A percentile compares a stretch with the other conserved stretches of the same genome.
phyloP scores from a whole-genome alignment of 805 yeast species.

The Schizosaccharomyces octosporus region DNA sequence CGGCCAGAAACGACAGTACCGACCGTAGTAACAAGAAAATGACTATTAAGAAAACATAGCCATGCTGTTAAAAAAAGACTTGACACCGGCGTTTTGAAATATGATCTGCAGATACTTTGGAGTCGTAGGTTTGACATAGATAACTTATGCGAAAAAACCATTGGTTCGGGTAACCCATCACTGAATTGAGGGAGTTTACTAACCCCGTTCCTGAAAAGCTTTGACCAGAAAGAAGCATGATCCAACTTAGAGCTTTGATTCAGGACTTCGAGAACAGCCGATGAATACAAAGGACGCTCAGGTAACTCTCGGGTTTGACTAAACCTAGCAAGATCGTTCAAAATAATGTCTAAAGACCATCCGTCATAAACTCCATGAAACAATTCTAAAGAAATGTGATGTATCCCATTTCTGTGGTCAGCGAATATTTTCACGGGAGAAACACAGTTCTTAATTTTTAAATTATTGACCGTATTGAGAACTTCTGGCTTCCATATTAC shows the following conservation, averaged over 20 bases:
- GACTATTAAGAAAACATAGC: background rate
- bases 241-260: no score
- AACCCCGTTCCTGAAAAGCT: background rate
- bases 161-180: background rate
- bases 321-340: conserved; percentile 6
- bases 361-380: conserved; percentile 11
- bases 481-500: conserved; percentile 4
- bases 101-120: background rate
- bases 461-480: background rate
- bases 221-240: no score
- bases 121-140: background rate
- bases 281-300: conserved; percentile 5
- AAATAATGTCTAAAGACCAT: conserved; percentile 5
- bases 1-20: background rate
- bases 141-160: background rate
- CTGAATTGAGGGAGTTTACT: background rate
- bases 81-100: background rate
- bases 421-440: background rate
- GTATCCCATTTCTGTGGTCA: background rate
- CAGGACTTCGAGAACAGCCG: no score
- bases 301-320: conserved; percentile 4
- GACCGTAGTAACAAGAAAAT: background rate
- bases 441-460: background rate
- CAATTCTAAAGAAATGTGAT: background rate
- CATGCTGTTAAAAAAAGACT: background rate